Base-by-base conservation (phyloP, 129 eudicot species). In the Gnaphalium uliginosum region DNA sequence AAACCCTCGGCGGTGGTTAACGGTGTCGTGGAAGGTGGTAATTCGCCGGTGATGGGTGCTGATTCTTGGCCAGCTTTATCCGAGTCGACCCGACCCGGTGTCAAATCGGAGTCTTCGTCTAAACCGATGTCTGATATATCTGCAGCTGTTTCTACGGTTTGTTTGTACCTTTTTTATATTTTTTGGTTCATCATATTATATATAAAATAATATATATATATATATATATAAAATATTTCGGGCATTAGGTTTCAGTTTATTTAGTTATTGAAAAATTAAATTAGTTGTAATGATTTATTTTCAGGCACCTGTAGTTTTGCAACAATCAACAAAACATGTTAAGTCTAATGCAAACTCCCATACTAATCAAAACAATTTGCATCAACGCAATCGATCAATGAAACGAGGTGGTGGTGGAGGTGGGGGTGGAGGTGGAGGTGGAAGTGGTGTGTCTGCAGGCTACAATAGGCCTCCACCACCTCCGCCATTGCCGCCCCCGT, bases 21-120 rank as follows among this genome's bases (percentile, higher is more conserved):
- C 15, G 92, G 82, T 39, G 92, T 72, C 37, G 81, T 78, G 25
- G 89, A 83, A 58, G 53, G 67, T 5, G 64, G 32, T 76, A 63
- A 27, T 72, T 57, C 70, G 53, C 79, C 79, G 17, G 79, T 82
- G 22, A 86, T 88, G 89, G 94, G 89, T 1, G 89, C 85, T 23
- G 77, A 50, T 18, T 67, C 86, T 5, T 91, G 97, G 97, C 97
- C 97, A 0, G 91, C 92, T 11, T 82, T 91, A 54, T 84, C 97
- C 7, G 95, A 88, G 80, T 78, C 90, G 27, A 86, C 92, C 46
- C 87, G 92, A 11, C 37, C 83, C 2, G 69, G 74, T 0, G 19
- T 70, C 22, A 87, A 81, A 74, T 69, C 85, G 27, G 71, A 58
- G 26, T 21, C 81, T 15, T 70, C 43, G 0, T 73, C 83, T 29